These are phyloP conservation scores for Coniochaeta sp. DNA, from an alignment of 2,329 filamentous ascomycete genomes.

Conservation along the genomic window DNA sequence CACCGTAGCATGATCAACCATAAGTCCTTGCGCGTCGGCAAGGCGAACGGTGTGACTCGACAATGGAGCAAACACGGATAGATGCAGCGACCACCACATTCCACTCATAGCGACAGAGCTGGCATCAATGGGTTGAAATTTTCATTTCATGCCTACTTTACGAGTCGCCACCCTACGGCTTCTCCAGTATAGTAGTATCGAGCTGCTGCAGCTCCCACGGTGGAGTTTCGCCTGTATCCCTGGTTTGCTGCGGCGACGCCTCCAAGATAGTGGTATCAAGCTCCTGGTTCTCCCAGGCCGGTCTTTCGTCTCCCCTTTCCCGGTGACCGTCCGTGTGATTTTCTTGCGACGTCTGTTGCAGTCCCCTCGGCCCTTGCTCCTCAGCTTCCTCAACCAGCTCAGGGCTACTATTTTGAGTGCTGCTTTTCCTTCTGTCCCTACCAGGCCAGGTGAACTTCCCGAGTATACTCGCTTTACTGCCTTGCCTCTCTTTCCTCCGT, in stretches of 20 bases:
- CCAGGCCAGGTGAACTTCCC: neutral
- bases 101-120: no score
- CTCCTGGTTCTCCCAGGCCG: neutral
- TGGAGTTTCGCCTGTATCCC: neutral
- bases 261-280: slow-evolving; percentile 1
- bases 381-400: no score
- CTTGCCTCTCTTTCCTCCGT: neutral
- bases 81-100: neutral
- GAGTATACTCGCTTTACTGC: neutral
- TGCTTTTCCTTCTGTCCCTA: neutral
- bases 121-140: neutral
- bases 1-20: no score
- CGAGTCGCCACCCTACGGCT: neutral
- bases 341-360: neutral
- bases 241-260: no score
- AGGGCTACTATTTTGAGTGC: no score
- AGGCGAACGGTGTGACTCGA: no score
- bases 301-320: neutral
- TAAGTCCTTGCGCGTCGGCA: no score
- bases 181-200: slow-evolving; percentile 2
- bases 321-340: neutral
- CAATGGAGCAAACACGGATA: no score
- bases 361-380: neutral
- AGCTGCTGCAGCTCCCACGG: slow-evolving; percentile 3
- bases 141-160: neutral